Evolutionary conservation across 331 rosid species (phyloP), one percentile per base, ranked within the genome.

Genomic region (Quercus tomentella): DNA sequence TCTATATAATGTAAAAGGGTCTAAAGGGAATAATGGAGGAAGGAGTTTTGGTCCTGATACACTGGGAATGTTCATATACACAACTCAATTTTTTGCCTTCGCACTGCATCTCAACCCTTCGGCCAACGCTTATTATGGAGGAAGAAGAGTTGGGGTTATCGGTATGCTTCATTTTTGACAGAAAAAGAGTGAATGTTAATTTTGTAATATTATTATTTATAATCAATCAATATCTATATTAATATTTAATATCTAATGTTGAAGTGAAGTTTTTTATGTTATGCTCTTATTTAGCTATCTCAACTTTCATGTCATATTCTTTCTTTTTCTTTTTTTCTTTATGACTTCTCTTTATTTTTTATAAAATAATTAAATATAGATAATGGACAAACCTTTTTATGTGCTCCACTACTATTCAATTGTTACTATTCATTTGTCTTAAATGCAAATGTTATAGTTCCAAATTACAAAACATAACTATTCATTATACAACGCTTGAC

Each of bases 61-160:
- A 37, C 31, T 26, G 14, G 80, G 56, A 79, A 71, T 75, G 22
- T 67, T 43, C 62, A 28, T 74, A 79, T 70, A 25, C 43, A 57
- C 69, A 56, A 60, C 83, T 55, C 28, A 76, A 22, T 16, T 33
- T 18, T 33, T 3, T 31, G 82, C 58, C 15, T 78, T 56, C 72
- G 63, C 52, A 65, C 54, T 58, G 2, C 56, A 25, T 74, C 63
- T 69, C 68, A 62, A 62, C 68, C 75, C 43, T 33, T 68, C 51
- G 33, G 33, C 68, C 61, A 76, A 16, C 69, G 57, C 65, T 70
- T 57, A 21, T 76, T 77, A 31, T 70, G 76, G 56, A 15, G 60
- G 31, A 49, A 23, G 56, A 16, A 12, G n/a, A 7, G 20, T 15
- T 43, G 69, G 37, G 41, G n/a, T 4, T 15, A 67, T 10, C 9